phyloP scores from a whole-genome alignment of 2,329 filamentous ascomycete species.

The Nannizziopsis barbatae region DNA sequence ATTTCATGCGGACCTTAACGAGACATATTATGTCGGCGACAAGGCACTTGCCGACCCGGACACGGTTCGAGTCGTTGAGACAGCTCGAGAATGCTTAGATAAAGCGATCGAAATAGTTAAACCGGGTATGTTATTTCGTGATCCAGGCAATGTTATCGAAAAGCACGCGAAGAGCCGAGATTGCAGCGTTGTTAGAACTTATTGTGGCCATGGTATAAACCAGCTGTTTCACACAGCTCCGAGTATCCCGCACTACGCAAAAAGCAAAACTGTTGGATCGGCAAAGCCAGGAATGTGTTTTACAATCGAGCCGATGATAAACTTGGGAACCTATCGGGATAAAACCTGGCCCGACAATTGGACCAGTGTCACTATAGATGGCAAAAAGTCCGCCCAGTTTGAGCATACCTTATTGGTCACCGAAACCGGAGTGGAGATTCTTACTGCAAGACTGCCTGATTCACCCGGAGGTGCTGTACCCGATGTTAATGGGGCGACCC shows the following conservation, averaged over 20 bases:
- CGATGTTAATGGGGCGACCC: conserved; percentile 15
- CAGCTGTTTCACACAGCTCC: conserved; percentile 85
- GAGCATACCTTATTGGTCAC: conserved; percentile 79
- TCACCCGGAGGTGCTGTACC: conserved; percentile 66
- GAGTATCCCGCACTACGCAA: conserved; percentile 92
- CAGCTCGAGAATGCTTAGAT: conserved; percentile 79
- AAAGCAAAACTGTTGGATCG: conserved; percentile 92
- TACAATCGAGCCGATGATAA: conserved; percentile 98
- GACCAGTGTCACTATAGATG: conserved; percentile 90
- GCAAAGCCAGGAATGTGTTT: conserved; percentile 98
- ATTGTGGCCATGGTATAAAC: conserved; percentile 94
- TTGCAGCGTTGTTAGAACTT: conserved; percentile 88
- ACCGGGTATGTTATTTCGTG: conserved; percentile 81
- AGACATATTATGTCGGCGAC: conserved; percentile 96
- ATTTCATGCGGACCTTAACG: conserved; percentile 93
- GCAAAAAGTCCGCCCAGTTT: conserved; percentile 86
- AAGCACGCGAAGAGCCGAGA: conserved; percentile 76
- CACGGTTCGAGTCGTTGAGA: conserved; percentile 79
- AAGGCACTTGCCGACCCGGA: conserved; percentile 75
- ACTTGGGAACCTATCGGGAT: conserved; percentile 77
- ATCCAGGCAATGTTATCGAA: conserved; percentile 90
- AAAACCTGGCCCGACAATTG: conserved; percentile 98
- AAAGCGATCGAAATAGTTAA: conserved; percentile 85
- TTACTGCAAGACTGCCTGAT: conserved; percentile 61
- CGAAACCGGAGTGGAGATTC: conserved; percentile 66